Percentiles rank a stretch among this genome's conserved stretches.
These are phyloP conservation scores for Myxozyma kluyveri DNA, from an alignment of 805 yeast genomes.

Conservation along the genomic window DNA sequence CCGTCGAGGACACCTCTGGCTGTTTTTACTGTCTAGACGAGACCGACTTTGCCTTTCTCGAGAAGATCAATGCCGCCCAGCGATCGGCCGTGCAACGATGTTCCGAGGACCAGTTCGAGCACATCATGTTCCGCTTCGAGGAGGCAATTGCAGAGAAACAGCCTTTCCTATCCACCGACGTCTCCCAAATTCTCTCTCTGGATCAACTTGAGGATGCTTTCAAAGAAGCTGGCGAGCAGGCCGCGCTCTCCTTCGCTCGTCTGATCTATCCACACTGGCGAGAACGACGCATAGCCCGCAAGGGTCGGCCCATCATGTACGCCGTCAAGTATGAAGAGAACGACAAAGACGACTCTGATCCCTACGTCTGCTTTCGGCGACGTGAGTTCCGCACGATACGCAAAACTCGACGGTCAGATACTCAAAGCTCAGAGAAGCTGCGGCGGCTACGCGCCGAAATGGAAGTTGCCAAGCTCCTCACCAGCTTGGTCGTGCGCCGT, in stretches of 20 bases:
- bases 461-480: slow-evolving; percentile 67
- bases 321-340: slow-evolving; percentile 77
- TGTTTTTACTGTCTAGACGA: slow-evolving; percentile 89
- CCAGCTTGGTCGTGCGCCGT: slow-evolving; percentile 69
- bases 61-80: slow-evolving; percentile 41
- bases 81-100: slow-evolving; percentile 41
- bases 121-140: slow-evolving; percentile 71
- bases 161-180: slow-evolving; percentile 85
- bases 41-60: slow-evolving; percentile 68
- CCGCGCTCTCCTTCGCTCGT: slow-evolving; percentile 51
- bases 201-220: slow-evolving; percentile 54
- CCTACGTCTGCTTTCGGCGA: slow-evolving; percentile 91
- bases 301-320: slow-evolving; percentile 73
- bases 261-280: slow-evolving; percentile 80
- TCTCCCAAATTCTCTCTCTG: slow-evolving; percentile 65
- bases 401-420: slow-evolving; percentile 92
- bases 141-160: slow-evolving; percentile 72
- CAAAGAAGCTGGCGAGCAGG: slow-evolving; percentile 12
- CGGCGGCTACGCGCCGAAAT: slow-evolving; percentile 71
- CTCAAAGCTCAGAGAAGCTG: slow-evolving; percentile 81
- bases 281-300: slow-evolving; percentile 61
- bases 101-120: slow-evolving; percentile 83
- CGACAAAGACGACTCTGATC: slow-evolving; percentile 89
- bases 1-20: slow-evolving; percentile 93
- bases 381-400: slow-evolving; percentile 94